Evolutionary conservation across 2,329 filamentous ascomycete species (phyloP).

Genomic region (Apiospora arundinis): DNA sequence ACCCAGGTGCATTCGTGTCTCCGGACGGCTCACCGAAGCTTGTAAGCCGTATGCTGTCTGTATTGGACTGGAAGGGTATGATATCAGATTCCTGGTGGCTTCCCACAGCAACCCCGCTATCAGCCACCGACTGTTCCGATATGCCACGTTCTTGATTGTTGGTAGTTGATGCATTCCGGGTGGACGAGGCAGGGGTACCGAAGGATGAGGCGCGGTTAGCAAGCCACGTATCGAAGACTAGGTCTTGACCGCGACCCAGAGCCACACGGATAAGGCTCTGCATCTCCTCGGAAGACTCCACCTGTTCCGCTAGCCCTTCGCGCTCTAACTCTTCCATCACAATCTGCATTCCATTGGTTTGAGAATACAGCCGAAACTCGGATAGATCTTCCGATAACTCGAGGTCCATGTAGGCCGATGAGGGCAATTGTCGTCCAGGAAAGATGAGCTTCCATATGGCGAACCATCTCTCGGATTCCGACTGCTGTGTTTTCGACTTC

Average conservation of each 20-base stretch:
- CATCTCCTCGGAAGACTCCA: background rate
- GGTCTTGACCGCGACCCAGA: background rate
- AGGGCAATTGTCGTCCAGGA: background rate
- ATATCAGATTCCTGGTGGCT: background rate
- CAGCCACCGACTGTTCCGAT: background rate
- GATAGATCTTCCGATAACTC: background rate
- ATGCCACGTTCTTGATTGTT: background rate
- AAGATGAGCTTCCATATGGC: background rate
- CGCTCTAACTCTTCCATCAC: background rate
- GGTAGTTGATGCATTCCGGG: background rate
- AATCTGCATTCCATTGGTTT: background rate
- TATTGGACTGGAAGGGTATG: background rate
- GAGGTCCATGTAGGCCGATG: background rate
- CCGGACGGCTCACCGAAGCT: background rate
- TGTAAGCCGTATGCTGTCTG: background rate
- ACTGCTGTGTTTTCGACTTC: background rate
- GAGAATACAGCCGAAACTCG: background rate
- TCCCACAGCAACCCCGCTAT: background rate
- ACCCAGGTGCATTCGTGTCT: too few species aligned
- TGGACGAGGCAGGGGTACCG: background rate
- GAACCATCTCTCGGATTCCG: background rate
- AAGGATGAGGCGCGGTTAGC: background rate
- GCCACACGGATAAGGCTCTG: background rate
- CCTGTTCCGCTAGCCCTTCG: background rate
- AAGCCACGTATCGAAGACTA: background rate